Evolutionary conservation across 352 stramenopile species (phyloP).

Genomic region (Phytophthora agathidicida): DNA sequence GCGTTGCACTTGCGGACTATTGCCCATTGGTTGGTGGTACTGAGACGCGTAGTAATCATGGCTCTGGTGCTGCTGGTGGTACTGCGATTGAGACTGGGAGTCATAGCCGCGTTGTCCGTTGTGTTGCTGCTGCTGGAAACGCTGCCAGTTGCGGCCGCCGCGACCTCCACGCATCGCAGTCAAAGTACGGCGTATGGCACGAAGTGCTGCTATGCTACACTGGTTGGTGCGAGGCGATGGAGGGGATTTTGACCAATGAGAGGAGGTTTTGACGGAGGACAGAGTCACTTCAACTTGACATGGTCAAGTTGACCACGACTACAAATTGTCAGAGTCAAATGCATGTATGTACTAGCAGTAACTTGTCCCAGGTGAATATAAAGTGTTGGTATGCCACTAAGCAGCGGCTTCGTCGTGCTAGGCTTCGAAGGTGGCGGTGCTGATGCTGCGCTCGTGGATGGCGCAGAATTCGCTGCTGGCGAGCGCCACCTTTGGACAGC

Average conservation of each 20-base stretch:
- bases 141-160: conserved; percentile 34
- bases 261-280: too few species aligned
- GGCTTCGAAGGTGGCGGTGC: conserved; percentile 12
- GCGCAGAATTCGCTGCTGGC: conserved; percentile 52
- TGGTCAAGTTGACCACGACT: too few species aligned
- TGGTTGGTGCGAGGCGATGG: conserved; percentile 10
- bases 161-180: conserved; percentile 12
- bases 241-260: too few species aligned
- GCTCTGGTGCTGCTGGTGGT: conserved; percentile 1
- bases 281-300: too few species aligned
- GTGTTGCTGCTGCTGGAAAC: conserved; percentile 43
- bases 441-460: conserved; percentile 36
- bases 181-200: background rate
- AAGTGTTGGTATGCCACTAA: too few species aligned
- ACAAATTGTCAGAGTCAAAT: too few species aligned
- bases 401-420: too few species aligned
- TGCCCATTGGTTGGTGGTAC: background rate
- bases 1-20: conserved; percentile 30
- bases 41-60: conserved; percentile 10
- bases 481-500: conserved; percentile 33
- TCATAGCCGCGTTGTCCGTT: background rate
- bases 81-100: background rate
- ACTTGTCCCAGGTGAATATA: too few species aligned
- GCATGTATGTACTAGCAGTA: too few species aligned
- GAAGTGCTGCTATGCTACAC: background rate